These are phyloP conservation scores for Pisolithus albus DNA, from an alignment of 768 basidiomycete genomes.

Conservation along the genomic window DNA sequence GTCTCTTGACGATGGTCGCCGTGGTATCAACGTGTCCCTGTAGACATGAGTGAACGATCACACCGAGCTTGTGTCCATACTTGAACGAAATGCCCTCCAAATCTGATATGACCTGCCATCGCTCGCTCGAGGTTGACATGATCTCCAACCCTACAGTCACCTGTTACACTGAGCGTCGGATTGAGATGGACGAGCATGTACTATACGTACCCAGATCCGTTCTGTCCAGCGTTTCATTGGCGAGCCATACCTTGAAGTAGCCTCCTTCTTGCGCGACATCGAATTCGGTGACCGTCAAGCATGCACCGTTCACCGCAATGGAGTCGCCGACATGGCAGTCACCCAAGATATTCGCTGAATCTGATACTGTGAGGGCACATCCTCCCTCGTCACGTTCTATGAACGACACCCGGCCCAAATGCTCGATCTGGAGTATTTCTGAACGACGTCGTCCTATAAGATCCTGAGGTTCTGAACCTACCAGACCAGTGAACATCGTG, in stretches of 20 bases:
- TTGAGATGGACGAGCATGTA: background rate
- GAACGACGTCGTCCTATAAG: background rate
- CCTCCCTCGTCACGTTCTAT: conserved; percentile 65
- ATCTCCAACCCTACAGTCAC: conserved; percentile 71
- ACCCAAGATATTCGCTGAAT: conserved; percentile 64
- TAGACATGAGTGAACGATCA: background rate
- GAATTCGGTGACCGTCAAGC: conserved; percentile 89
- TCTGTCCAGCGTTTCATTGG: conserved; percentile 87
- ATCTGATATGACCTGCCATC: conserved; percentile 84
- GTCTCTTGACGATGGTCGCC: conserved; percentile 60
- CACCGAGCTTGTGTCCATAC: conserved; percentile 33
- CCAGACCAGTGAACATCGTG: conserved; percentile 75
- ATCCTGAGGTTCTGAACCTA: conserved; percentile 29
- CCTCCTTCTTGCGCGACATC: conserved; percentile 54
- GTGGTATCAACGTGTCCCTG: conserved; percentile 94
- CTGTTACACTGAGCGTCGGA: conserved; percentile 32
- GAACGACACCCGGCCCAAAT: conserved; percentile 66
- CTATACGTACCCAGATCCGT: conserved; percentile 73
- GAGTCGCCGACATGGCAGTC: conserved; percentile 95
- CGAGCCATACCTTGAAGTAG: conserved; percentile 91
- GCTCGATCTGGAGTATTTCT: conserved; percentile 65
- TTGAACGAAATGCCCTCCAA: conserved; percentile 98
- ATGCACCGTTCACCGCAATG: conserved; percentile 83
- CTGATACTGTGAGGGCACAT: conserved; percentile 72
- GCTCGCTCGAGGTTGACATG: conserved; percentile 91